Evolutionary conservation across 345 rosid species (phyloP).

Genomic region (Ricinus communis): DNA sequence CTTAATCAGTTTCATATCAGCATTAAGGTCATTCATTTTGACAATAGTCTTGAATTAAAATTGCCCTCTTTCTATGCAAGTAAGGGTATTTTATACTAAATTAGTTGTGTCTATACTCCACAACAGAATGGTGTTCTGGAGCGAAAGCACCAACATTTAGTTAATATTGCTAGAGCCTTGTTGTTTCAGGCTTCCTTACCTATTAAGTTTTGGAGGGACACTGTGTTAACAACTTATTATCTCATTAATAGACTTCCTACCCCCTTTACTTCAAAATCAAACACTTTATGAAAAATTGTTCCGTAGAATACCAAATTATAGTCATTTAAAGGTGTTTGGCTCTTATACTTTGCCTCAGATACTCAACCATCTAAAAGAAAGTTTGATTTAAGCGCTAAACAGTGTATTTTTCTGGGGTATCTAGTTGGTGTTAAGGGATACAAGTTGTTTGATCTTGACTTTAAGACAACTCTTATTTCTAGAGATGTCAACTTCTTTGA

Average conservation of each 20-base stretch:
- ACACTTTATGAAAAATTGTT: background rate
- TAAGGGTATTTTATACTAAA: background rate
- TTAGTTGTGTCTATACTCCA: background rate
- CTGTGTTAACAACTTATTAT: background rate
- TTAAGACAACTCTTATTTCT: background rate
- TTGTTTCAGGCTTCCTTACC: background rate
- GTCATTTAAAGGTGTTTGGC: background rate
- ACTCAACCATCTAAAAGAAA: background rate
- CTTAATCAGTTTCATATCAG: no score
- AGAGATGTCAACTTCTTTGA: background rate
- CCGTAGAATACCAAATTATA: background rate
- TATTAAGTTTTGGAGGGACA: background rate
- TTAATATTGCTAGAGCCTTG: background rate
- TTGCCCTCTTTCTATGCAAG: no score
- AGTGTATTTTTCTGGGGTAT: background rate
- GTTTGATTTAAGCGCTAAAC: background rate
- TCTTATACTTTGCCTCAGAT: background rate
- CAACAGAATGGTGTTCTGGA: background rate
- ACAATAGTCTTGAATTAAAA: no score
- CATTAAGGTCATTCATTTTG: no score
- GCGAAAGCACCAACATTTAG: background rate
- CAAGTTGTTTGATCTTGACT: background rate
- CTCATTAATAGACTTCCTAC: background rate
- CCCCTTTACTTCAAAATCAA: background rate
- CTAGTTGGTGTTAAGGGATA: background rate